Base-by-base conservation (phyloP, 495 filamentous ascomycete genomes). In the Hypoxylon lienhwacheense region DNA sequence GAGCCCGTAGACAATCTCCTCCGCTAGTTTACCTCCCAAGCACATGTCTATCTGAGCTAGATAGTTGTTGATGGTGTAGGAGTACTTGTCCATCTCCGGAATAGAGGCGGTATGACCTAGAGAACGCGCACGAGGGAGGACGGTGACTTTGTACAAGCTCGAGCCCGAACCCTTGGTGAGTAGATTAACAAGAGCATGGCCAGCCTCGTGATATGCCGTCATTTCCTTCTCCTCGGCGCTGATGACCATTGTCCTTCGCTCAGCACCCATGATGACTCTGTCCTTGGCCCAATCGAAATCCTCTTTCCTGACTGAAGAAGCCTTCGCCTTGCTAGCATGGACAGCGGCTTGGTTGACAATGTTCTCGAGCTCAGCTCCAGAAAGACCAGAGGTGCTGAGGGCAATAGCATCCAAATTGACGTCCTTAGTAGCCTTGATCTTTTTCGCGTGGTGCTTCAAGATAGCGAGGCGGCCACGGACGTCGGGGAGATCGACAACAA, bases 281-380 rank as follows among this genome's bases (percentile, higher is more conserved):
- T 98, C 93, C 70, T 95, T 97, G 36, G 93, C 92, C 90, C 90
- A 97, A 55, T 97, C 93, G 45, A 98, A 87, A 65, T 97, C 90
- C 14, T 78, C 66, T 66, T 89, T 85, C 15, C 78, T 74, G 54
- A 98, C 91, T 33, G 82, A 81, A 33, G 70, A 71, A 11, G 84
- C 78, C 70, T 89, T 92, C 42, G 85, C 77, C 67, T 91, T 88
- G 67, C 86, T 89, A 11, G 93, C 93, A 59, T 86, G 90, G 26
- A 97, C 85, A 6, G 93, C 93, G 25, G 93, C 93, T 71, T 96
- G 90, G 70, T 98, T 98, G 60, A 96, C 87, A 56, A 98, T 78
- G 65, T 97, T 97, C 69, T 97, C 93, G 20, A 98, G 76, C 53
- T 97, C 91, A 7, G 93, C 93, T 48, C 93, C 93, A 16, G 91